Base-by-base conservation (phyloP, 768 basidiomycete species). In the Dentipellis sp. region DNA sequence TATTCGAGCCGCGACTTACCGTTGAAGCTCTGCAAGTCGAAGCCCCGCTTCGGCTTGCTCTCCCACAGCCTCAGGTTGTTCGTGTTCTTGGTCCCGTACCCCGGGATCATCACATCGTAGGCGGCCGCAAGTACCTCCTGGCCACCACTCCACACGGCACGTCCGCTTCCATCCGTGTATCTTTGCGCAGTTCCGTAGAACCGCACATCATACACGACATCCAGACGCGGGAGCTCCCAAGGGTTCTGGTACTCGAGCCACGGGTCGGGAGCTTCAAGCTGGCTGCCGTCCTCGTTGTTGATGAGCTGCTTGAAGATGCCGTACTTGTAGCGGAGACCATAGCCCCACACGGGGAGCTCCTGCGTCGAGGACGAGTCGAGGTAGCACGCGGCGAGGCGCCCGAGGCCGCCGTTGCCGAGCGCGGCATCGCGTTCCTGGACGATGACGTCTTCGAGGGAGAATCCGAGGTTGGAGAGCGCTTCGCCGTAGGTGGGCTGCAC, bases 231-330 rank as follows among this genome's bases (percentile, higher is more conserved):
- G 42, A 92, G 78, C 76, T 92, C 91, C 90, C 90, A 94, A 10
- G 90, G 89, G 67, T 94, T 91, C 61, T 86, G 82, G 63, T 88
- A 74, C 36, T 91, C 86, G 46, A 95, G 74, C 94, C 93, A 95
- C 56, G 92, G 92, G 69, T 95, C 93, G 2, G 92, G 91, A 5
- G 91, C 91, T 73, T 93, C 90, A 2, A 91, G 81, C 65, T 92
- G 91, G 37, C 67, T 62, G 46, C 86, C 77, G 11, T 91, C 91
- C 56, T 88, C 83, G 0, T 86, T 86, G 14, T 83, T 86, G 67
- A 97, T 91, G 58, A 93, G 80, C 71, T 89, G 83, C 71, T 94
- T 88, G 81, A 99, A 98, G 74, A 98, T 97, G 54, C 94, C 94
- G 64, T 93, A 94, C 68, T 91, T 84, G 78, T 93, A 95, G 46